Evolutionary conservation across 441 rosid species (phyloP), one percentile per base, ranked within the genome.

Genomic region (Euphorbia corollata): DNA sequence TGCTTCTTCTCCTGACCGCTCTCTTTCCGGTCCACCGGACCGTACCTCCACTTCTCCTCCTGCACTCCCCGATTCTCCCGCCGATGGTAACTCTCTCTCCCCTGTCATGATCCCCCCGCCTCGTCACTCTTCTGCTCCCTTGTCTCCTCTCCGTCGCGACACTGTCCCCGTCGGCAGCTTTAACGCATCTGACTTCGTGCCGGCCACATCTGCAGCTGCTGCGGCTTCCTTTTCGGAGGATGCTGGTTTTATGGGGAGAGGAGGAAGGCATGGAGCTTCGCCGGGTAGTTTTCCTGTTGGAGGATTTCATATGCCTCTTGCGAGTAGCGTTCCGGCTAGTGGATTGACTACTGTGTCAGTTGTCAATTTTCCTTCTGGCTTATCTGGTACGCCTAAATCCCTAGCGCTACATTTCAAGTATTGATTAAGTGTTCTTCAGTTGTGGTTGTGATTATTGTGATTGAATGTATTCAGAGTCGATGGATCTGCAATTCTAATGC

Each of bases 61-160:
- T 13, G n/a, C 85, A 13, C 50, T 76, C 23, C 36, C 84, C 32
- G 71, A 71, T 77, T 82, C 90, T 85, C 76, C 93, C 78, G 41
- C 93, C 83, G 27, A 83, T 85, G 53, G 74, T 2, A 81, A 84
- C 64, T 75, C 83, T n/a, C 84, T 83, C 74, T 85, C 90, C 53
- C 91, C 95, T 19, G 85, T 92, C 47, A 73, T 86, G 81, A 92
- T 92, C 56, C 95, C 91, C 45, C 96, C 93, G 27, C 75, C 93
- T 2, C 90, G 90, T 70, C 89, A 85, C 66, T 77, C 71, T 56
- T 83, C 90, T 8, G 87, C 86, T 8, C 83, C 83, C 48, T 64
- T 86, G 24, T 61, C 86, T 38, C 85, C 53, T 74, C 81, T 16
- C 50, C 77, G 27, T 81, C 89, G 30, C 71, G 89, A 2, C 87